phyloP scores from a whole-genome alignment of 1,284 basidiomycete species.

The Ceratobasidium sp. region DNA sequence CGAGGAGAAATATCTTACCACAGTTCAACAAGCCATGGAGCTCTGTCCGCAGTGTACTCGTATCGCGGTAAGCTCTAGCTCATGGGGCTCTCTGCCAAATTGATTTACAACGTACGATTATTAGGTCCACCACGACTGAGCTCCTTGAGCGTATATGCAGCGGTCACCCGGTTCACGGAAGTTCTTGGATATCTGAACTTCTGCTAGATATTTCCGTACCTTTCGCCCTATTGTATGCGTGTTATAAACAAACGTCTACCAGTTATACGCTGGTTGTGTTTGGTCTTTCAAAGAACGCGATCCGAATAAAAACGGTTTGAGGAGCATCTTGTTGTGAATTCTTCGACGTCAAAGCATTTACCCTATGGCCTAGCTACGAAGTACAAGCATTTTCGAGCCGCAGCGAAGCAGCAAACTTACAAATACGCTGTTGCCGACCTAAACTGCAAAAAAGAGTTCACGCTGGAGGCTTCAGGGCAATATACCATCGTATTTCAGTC shows the following conservation, averaged over 20 bases:
- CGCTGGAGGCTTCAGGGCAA: neutral
- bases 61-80: slow-evolving; percentile 26
- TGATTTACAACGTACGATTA: neutral
- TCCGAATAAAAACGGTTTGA: no score
- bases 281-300: no score
- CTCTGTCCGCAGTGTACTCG: slow-evolving; percentile 24
- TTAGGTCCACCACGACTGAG: slow-evolving; percentile 3
- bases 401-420: neutral
- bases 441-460: neutral
- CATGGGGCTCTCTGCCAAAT: no score
- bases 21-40: slow-evolving; percentile 35
- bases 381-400: no score
- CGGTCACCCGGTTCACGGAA: neutral
- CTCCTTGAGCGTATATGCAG: neutral
- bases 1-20: slow-evolving; percentile 14
- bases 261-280: no score
- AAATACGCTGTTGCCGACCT: neutral
- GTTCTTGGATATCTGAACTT: slow-evolving; percentile 2
- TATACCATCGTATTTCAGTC: neutral
- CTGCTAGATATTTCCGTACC: no score
- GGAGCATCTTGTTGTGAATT: no score
- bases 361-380: no score
- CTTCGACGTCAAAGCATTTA: no score
- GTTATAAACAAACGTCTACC: neutral
- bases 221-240: slow-evolving; percentile 12